A percentile compares a stretch with the other conserved stretches of the same genome.
Evolutionary conservation across 2,329 filamentous ascomycete species (phyloP).

Genomic region (Fusarium sp.): DNA sequence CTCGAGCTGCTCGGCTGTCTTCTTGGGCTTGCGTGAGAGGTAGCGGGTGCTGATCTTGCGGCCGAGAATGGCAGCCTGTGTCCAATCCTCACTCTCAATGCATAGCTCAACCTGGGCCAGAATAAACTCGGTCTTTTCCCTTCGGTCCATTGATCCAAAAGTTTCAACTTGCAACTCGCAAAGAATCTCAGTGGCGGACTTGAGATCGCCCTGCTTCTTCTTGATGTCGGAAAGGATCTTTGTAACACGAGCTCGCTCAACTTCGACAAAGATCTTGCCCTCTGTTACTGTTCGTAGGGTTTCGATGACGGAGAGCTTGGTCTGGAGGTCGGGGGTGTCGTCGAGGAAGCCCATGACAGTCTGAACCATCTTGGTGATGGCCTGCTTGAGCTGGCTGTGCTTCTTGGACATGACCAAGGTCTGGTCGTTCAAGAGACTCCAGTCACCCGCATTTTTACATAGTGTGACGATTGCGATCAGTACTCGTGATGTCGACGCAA

Average conservation of each 20-base stretch:
- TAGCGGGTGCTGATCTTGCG: constrained; percentile 98
- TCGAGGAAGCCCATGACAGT: constrained; percentile 93
- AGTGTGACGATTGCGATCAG: constrained; percentile 91
- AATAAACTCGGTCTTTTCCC: constrained; percentile 99
- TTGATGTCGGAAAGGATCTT: constrained; percentile 97
- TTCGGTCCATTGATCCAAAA: constrained; percentile 95
- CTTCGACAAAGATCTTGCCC: constrained; percentile 99
- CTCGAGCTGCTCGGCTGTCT: constrained; percentile 87
- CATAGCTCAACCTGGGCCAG: constrained; percentile 93
- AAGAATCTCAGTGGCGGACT: constrained; percentile 88
- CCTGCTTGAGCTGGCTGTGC: constrained; percentile 99
- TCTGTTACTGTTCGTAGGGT: constrained; percentile 96
- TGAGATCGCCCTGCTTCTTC: constrained; percentile 92
- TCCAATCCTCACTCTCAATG: constrained; percentile 96
- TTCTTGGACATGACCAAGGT: constrained; percentile 97
- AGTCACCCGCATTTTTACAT: constrained; percentile 92
- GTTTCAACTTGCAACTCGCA: constrained; percentile 99
- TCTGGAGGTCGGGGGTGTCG: constrained; percentile 84
- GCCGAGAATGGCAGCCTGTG: constrained; percentile 90
- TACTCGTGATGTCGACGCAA: constrained; percentile 91
- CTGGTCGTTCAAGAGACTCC: constrained; percentile 96
- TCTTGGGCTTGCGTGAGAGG: constrained; percentile 89
- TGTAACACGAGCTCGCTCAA: constrained; percentile 95
- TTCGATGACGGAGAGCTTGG: constrained; percentile 93
- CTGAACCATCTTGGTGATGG: constrained; percentile 99